Evolutionary conservation across 2,329 filamentous ascomycete genomes (phyloP).

Genomic region (Didymella lethalis): DNA sequence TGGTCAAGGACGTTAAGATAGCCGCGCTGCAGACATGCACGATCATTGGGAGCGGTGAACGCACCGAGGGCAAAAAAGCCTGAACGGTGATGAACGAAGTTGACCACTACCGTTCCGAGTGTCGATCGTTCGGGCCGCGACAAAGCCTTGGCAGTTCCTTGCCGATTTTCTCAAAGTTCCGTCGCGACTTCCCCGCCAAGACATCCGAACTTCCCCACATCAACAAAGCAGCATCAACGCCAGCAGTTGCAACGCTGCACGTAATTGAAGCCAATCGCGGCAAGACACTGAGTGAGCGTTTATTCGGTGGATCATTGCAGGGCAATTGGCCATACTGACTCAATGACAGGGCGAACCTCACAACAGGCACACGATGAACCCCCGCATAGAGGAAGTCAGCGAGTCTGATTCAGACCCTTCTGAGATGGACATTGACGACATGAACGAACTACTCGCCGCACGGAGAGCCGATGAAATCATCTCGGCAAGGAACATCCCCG

Average conservation of each 20-base stretch:
- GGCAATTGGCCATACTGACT: not conserved
- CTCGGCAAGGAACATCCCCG: conserved; percentile 31
- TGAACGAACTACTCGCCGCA: conserved; percentile 64
- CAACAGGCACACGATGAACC: conserved; percentile 57
- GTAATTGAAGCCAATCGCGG: not conserved
- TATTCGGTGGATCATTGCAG: not conserved
- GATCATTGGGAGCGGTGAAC: conserved; percentile 21
- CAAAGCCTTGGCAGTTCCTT: conserved; percentile 5
- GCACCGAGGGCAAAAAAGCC: not conserved
- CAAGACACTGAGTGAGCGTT: conserved; percentile 2
- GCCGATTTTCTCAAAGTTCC: conserved; percentile 12
- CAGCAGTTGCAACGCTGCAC: conserved; percentile 10
- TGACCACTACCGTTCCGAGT: conserved; percentile 10
- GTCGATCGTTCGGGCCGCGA: conserved; percentile 18
- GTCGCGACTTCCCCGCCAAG: conserved; percentile 24
- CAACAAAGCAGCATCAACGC: conserved; percentile 15
- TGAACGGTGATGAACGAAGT: conserved; percentile 2
- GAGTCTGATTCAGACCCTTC: conserved; percentile 77
- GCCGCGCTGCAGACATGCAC: conserved; percentile 19
- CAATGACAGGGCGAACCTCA: conserved; percentile 7
- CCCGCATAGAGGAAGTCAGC: conserved; percentile 90
- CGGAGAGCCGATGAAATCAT: conserved; percentile 58
- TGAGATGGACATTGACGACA: conserved; percentile 79
- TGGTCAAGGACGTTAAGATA: conserved; percentile 20
- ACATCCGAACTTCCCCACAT: conserved; percentile 21